Base-by-base conservation (phyloP, 768 basidiomycete genomes). In the Termitomyces eurrhizus region DNA sequence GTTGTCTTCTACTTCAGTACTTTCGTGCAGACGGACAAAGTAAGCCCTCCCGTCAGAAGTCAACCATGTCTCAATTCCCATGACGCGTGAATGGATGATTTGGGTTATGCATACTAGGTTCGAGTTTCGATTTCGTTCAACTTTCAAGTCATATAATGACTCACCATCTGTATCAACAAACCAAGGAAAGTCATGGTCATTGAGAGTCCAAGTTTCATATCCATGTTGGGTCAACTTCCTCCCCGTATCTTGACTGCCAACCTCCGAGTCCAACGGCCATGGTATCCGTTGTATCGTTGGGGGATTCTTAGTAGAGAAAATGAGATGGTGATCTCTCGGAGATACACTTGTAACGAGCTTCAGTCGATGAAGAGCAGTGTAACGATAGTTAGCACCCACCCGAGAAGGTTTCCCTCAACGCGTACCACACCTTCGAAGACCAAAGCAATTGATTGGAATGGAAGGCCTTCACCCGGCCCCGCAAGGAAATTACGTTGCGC, bases 11-110 rank as follows among this genome's bases (percentile, higher is more conserved):
- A 60, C 58, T 18, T 65, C 73, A 50, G 67, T 64, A 55, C 67
- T 74, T 62, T 85, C 84, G 52, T 77, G 76, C 26, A 92, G 74
- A 59, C 83, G 84, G 7, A 91, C 90, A 63, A 92, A 83, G 68
- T 94, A 94, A 11, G 82, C 90, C 67, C 91, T 76, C 42, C 92
- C 92, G 62, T 94, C 92, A 7, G 90, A 91, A 2, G 92, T 91
- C 51, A 92, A 82, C 92, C 92, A 94, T 0, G 85, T 85, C 72
- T 93, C 92, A 13, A 85, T 82, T 26, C 84, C 83, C 26, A 83
- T 82, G 4, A 75, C 68, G 57, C 83, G 79, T 44, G 84, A 83
- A 66, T 85, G 75, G 29, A 80, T 68, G n/a, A 94, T 86, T 57
- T 85, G 78, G 11, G 72, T 71, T n/a, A 93, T 80, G n/a, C 79